A percentile compares a stretch with the other conserved stretches of the same genome.
These are phyloP conservation scores for Chloromonas sp. DNA, from an alignment of 163 green algal species.

Conservation along the genomic window DNA sequence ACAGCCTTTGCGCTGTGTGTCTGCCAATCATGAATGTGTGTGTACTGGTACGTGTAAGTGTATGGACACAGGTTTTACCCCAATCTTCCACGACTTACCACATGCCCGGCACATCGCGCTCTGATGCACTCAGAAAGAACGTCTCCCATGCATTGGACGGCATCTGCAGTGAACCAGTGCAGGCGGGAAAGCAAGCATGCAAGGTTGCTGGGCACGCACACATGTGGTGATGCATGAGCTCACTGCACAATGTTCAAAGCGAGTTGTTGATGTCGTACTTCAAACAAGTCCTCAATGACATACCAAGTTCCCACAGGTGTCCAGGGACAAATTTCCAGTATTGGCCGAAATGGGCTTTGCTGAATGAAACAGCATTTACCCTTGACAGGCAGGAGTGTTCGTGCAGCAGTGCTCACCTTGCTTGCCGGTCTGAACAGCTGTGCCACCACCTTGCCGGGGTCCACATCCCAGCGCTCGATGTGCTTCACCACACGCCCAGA, in stretches of 20 bases:
- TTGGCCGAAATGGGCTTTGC: not conserved
- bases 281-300: not conserved
- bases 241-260: not conserved
- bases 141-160: constrained; percentile 46
- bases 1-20: not conserved
- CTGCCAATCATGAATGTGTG: not conserved
- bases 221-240: not conserved
- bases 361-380: not conserved
- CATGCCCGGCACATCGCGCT: constrained; percentile 35
- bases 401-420: constrained; percentile 16
- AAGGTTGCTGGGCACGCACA: not conserved
- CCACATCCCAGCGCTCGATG: constrained; percentile 70
- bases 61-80: not conserved
- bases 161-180: constrained; percentile 16
- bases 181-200: not conserved
- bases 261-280: not conserved
- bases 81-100: constrained; percentile 12
- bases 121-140: constrained; percentile 39
- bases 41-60: not conserved
- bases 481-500: constrained; percentile 61
- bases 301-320: not conserved
- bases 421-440: constrained; percentile 30
- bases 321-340: too few relatives aligned
- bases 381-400: not conserved
- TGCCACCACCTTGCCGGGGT: constrained; percentile 53